Evolutionary conservation across 176 grass and related monocot species (phyloP).

Genomic region (Musa schizocarpa): DNA sequence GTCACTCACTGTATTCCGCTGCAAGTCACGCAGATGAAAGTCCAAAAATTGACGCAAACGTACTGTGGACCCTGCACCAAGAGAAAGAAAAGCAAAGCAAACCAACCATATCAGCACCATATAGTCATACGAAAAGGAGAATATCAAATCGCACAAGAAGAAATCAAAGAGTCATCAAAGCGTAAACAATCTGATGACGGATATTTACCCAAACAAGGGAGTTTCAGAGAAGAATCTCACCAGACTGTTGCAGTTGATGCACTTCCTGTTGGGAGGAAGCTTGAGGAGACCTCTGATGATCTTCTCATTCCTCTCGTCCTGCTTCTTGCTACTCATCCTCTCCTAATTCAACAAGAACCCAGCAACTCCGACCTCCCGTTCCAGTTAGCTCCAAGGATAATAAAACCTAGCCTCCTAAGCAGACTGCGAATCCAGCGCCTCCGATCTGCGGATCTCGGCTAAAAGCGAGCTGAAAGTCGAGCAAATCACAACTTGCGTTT

Average conservation of each 20-base stretch:
- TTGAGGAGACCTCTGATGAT: slow-evolving; percentile 84
- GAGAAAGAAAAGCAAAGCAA: slow-evolving; percentile 18
- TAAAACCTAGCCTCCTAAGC: too few species aligned
- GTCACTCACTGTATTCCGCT: slow-evolving; percentile 93
- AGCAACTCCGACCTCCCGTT: background rate
- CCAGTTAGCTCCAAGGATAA: too few species aligned
- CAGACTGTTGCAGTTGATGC: slow-evolving; percentile 66
- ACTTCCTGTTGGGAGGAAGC: slow-evolving; percentile 87
- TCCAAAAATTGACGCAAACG: slow-evolving; percentile 85
- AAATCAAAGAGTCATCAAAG: background rate
- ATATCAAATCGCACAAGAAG: background rate
- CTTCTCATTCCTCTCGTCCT: slow-evolving; percentile 94
- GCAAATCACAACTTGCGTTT: background rate
- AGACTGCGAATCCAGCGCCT: background rate
- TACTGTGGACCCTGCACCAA: slow-evolving; percentile 94
- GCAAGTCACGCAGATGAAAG: slow-evolving; percentile 87
- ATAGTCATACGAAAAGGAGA: background rate
- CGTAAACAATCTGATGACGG: background rate
- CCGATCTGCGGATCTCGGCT: background rate
- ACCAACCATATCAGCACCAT: background rate
- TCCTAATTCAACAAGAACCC: background rate
- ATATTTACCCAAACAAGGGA: slow-evolving; percentile 6
- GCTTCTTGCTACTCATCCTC: slow-evolving; percentile 50
- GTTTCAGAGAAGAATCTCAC: slow-evolving; percentile 20
- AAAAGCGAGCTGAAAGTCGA: background rate